These are phyloP conservation scores for Hebeloma cylindrosporum DNA, from an alignment of 768 basidiomycete species.

Conservation along the genomic window DNA sequence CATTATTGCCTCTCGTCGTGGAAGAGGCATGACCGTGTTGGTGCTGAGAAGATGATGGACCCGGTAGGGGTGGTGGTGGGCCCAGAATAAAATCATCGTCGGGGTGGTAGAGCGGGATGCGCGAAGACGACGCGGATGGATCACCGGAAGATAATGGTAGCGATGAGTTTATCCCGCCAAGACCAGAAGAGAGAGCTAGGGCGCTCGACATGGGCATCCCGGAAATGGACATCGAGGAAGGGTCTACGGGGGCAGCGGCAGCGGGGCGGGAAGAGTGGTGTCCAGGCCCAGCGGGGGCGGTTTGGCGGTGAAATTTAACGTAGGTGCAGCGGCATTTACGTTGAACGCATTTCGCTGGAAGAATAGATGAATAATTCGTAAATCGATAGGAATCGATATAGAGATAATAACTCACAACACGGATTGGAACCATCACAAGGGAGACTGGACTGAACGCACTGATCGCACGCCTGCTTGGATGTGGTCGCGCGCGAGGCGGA, in stretches of 20 bases:
- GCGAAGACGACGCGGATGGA: conserved; percentile 19
- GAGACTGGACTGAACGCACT: conserved; percentile 72
- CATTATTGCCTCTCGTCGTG: neutral
- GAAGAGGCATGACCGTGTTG: no score
- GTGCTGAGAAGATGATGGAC: conserved; percentile 2
- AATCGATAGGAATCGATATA: neutral
- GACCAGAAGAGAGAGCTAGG: neutral
- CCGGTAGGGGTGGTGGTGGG: conserved; percentile 33
- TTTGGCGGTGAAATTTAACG: conserved; percentile 81
- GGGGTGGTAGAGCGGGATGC: conserved; percentile 27
- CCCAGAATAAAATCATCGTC: conserved; percentile 45
- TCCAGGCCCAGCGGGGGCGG: conserved; percentile 74
- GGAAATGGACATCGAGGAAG: no score
- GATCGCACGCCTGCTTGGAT: conserved; percentile 83
- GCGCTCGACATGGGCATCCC: neutral
- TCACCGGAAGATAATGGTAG: no score
- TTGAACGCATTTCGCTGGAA: conserved; percentile 70
- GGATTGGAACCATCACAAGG: conserved; percentile 82
- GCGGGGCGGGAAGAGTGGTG: conserved; percentile 38
- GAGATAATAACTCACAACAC: conserved; percentile 52
- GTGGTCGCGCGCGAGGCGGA: conserved; percentile 72
- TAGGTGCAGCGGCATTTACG: conserved; percentile 76
- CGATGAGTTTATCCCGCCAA: neutral
- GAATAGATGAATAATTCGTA: conserved; percentile 8
- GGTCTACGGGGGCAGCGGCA: conserved; percentile 14